Conservation (phyloP, 768 basidiomycete species). For the Boletus edulis region DNA sequence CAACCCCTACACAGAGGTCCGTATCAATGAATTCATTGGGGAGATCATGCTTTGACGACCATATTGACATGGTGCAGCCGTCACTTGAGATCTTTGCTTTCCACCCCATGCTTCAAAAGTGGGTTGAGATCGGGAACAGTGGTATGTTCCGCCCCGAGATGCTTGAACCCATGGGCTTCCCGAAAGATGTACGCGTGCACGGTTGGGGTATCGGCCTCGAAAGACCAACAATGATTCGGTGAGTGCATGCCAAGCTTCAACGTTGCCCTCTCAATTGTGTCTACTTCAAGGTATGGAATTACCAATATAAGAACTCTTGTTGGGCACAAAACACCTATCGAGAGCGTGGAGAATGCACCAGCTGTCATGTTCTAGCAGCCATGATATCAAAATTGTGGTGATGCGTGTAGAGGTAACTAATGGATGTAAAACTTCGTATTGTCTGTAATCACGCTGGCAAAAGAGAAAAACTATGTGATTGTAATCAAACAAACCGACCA, state of each 20-base stretch:
- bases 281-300: conserved; percentile 76
- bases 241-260: conserved; percentile 22
- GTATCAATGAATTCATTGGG: neutral
- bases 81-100: conserved; percentile 98
- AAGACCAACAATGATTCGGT: conserved; percentile 99
- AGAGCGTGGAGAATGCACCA: conserved; percentile 81
- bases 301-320: conserved; percentile 96
- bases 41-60: neutral
- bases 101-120: conserved; percentile 88
- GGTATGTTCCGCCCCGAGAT: conserved; percentile 99
- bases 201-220: conserved; percentile 97
- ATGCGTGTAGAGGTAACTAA: neutral
- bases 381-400: conserved; percentile 5
- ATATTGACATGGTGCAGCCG: conserved; percentile 48
- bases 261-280: conserved; percentile 1
- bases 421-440: conserved; percentile 4
- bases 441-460: neutral
- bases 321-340: conserved; percentile 94
- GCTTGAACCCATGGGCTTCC: conserved; percentile 98
- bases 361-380: conserved; percentile 80
- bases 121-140: conserved; percentile 98
- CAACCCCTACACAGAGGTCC: conserved; percentile 95
- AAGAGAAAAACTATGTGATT: neutral
- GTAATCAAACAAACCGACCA: conserved; percentile 2
- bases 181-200: conserved; percentile 92